Base-by-base conservation (phyloP, 2,329 filamentous ascomycete species). In the Cladosporium sphaerospermum region DNA sequence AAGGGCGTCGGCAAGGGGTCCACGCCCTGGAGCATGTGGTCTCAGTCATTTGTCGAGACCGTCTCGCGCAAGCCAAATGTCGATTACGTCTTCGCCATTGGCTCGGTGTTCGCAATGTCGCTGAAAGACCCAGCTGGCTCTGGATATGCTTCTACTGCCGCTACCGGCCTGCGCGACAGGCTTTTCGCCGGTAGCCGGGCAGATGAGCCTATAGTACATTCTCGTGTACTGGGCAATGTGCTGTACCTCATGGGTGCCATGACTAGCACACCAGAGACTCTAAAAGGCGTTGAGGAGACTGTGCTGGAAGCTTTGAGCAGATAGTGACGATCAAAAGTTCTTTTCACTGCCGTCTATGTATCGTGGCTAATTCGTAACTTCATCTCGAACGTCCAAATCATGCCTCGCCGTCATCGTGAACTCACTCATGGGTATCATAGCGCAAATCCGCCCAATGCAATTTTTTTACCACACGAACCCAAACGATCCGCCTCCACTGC, bases 31-130 rank as follows among this genome's bases (percentile, higher is more conserved):
- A 89, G 86, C 53, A 78, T 83, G 54, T 93, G 88, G 88, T 81
- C 82, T 0, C 74, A 75, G 1, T 65, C 70, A 0, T 79, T 90
- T 28, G 72, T 91, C 1, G 67, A 72, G 2, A 66, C 72, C 10
- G 62, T 91, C 2, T 90, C 86, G 4, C 71, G 76, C 16, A 74
- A 75, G 2, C 57, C 70, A 0, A 69, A 73, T 0, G 81, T 93
- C 0, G 75, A 81, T 2, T 81, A 84, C 7, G 81, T 86, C 0
- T 87, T 88, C 72, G 85, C 88, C 0, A 71, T 93, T 1, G 89
- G 89, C 0, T 86, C 81, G 2, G 85, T 93, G 1, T 73, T 93
- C 9, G 84, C 85, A 0, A 83, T 95, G 36, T 74, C 75, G 10
- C 59, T 84, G 18, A 70, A 71, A 39, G 79, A 82, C 61, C 64